phyloP scores from a whole-genome alignment of 305 asterid species.

The Fraxinus latifolia region DNA sequence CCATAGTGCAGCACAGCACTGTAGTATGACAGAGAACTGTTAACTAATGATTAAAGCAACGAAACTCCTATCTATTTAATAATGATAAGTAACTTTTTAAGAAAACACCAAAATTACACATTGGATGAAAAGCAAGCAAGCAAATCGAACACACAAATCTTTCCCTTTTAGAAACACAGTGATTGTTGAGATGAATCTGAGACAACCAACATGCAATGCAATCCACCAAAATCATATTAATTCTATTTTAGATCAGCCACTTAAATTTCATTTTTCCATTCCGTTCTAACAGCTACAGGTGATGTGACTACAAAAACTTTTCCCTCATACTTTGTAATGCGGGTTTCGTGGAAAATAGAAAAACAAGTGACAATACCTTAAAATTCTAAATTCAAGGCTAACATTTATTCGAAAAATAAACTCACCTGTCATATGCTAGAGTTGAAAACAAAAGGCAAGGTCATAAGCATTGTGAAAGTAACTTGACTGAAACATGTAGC shows the following conservation, averaged over 20 bases:
- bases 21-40: slow-evolving; percentile 28
- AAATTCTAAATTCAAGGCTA: background rate
- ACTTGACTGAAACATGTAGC: background rate
- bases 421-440: background rate
- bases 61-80: slow-evolving; percentile 8
- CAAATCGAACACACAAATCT: background rate
- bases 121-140: slow-evolving; percentile 10
- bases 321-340: background rate
- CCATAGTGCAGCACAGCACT: slow-evolving; percentile 97
- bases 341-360: background rate
- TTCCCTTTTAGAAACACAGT: background rate
- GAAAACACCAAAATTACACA: background rate
- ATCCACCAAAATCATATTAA: background rate
- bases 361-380: background rate
- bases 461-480: background rate
- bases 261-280: background rate
- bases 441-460: background rate
- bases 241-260: background rate
- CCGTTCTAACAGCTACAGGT: background rate
- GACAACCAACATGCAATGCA: background rate
- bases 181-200: background rate
- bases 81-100: background rate
- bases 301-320: background rate
- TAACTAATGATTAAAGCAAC: slow-evolving; percentile 27
- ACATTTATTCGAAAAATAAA: background rate